phyloP scores from a whole-genome alignment of 257 asterid species.

The Solanum microdontum region DNA sequence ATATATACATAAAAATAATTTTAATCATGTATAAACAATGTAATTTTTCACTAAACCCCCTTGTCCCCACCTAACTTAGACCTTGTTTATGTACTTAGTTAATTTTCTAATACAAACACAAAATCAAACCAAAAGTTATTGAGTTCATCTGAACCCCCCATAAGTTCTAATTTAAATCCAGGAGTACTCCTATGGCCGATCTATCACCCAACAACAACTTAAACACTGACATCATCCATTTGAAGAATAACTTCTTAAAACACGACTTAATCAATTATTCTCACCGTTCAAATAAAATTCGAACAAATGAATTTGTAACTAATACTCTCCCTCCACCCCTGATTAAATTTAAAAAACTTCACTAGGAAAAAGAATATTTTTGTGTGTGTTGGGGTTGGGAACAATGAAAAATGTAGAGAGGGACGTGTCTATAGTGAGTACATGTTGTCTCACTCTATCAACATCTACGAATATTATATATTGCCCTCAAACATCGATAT shows the following conservation, averaged over 20 bases:
- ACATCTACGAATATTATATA: not conserved
- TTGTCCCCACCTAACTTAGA: not conserved
- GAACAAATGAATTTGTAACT: not conserved
- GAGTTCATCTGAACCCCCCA: not conserved
- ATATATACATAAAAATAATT: no score
- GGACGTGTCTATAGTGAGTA: not conserved
- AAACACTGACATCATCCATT: not conserved
- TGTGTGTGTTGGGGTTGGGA: not conserved
- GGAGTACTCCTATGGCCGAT: not conserved
- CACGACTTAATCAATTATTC: not conserved
- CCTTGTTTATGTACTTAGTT: not conserved
- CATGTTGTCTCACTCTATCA: conserved; percentile 2
- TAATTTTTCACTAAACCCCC: not conserved
- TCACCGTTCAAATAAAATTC: not conserved
- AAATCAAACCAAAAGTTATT: not conserved
- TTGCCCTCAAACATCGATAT: not conserved
- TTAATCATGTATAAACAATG: no score
- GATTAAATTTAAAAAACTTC: not conserved
- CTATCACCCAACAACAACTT: not conserved
- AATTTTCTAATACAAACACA: not conserved
- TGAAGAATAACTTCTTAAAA: not conserved
- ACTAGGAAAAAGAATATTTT: not conserved
- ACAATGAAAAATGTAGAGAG: not conserved
- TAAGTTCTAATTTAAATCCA: not conserved
- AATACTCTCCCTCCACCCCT: not conserved